Evolutionary conservation across 2,329 filamentous ascomycete species (phyloP).

Genomic region (Stagonosporopsis vannaccii): DNA sequence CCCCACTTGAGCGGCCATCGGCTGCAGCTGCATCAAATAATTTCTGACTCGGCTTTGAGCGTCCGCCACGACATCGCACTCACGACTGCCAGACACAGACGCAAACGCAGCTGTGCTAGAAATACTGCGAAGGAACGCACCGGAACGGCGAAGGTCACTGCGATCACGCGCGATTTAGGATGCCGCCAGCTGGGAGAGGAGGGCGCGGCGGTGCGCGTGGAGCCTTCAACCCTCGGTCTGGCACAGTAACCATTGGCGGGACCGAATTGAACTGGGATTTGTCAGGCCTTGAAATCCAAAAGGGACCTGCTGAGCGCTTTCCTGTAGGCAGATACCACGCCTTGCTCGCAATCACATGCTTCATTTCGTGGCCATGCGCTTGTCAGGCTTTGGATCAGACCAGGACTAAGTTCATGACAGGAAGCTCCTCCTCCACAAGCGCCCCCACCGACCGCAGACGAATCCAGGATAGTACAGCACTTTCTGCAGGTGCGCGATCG

Average conservation of each 20-base stretch:
- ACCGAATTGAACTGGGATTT: slow-evolving; percentile 53
- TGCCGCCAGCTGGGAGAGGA: slow-evolving; percentile 44
- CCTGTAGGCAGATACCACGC: slow-evolving; percentile 41
- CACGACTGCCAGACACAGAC: neutral
- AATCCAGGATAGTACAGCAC: slow-evolving; percentile 58
- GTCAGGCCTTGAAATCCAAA: slow-evolving; percentile 50
- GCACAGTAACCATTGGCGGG: slow-evolving; percentile 51
- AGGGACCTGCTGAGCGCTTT: slow-evolving; percentile 51
- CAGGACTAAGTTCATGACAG: slow-evolving; percentile 35
- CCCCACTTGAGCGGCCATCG: slow-evolving; percentile 30
- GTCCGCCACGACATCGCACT: slow-evolving; percentile 3
- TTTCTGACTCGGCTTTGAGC: slow-evolving; percentile 16
- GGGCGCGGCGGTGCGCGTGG: slow-evolving; percentile 42
- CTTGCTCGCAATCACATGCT: slow-evolving; percentile 3
- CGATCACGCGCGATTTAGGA: slow-evolving; percentile 9
- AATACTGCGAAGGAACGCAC: neutral
- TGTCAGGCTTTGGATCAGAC: slow-evolving; percentile 5
- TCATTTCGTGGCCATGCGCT: slow-evolving; percentile 3
- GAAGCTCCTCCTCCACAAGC: slow-evolving; percentile 47
- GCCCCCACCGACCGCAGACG: slow-evolving; percentile 51
- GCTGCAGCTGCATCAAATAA: slow-evolving; percentile 20
- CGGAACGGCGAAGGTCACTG: neutral
- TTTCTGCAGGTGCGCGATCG: slow-evolving; percentile 62
- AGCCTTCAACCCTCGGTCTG: slow-evolving; percentile 37
- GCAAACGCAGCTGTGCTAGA: neutral